Conservation (phyloP, 1,284 basidiomycete species). For the Pyrrhoderma noxium region DNA sequence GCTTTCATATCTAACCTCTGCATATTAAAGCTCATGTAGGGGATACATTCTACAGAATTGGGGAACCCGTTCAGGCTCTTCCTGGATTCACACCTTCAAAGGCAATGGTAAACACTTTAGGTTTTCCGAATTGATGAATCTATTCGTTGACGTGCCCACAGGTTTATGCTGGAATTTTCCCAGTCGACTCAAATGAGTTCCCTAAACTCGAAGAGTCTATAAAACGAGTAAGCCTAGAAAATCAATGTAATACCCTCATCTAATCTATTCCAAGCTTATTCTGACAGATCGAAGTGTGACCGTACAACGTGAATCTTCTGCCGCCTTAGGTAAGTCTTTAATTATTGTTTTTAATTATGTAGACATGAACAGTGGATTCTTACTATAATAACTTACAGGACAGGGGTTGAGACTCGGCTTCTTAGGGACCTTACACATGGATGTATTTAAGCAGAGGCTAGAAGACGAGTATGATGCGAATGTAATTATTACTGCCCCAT, state of each 20-base stretch:
- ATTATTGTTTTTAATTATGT: too few species aligned
- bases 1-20: constrained; percentile 2
- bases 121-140: background rate
- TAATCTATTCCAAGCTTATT: constrained; percentile 48
- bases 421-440: constrained; percentile 94
- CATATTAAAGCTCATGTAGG: constrained; percentile 72
- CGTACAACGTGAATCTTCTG: constrained; percentile 87
- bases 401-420: constrained; percentile 96
- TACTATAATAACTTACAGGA: too few species aligned
- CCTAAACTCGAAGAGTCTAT: constrained; percentile 94
- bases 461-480: constrained; percentile 95
- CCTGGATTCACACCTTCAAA: constrained; percentile 91
- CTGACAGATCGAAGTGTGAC: constrained; percentile 88
- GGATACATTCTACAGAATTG: constrained; percentile 82
- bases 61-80: constrained; percentile 75
- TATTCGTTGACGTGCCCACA: constrained; percentile 26
- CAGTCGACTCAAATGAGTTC: constrained; percentile 88
- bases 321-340: constrained; percentile 61
- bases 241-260: constrained; percentile 11
- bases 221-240: constrained; percentile 54
- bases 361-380: too few species aligned
- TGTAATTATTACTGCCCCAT: constrained; percentile 88
- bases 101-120: constrained; percentile 68
- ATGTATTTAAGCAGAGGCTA: constrained; percentile 91
- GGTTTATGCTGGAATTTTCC: constrained; percentile 96